Conservation (phyloP, 2,329 filamentous ascomycete genomes). For the Botrytis sinoallii region DNA sequence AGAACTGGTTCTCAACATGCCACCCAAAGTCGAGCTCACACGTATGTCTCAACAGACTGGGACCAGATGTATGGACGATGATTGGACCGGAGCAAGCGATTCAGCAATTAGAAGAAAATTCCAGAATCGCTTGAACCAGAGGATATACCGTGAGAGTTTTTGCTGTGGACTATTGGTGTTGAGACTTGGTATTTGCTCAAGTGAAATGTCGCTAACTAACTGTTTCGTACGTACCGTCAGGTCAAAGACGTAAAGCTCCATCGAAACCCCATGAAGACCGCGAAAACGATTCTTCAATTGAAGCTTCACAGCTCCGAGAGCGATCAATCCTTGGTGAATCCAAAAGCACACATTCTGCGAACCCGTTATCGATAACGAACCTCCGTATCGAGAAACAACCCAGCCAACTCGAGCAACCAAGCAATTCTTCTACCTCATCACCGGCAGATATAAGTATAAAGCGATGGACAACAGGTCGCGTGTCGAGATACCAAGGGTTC, state of each 20-base stretch:
- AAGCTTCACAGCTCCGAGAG: neutral
- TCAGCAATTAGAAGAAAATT: slow-evolving; percentile 42
- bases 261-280: neutral
- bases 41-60: slow-evolving; percentile 24
- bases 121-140: slow-evolving; percentile 47
- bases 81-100: slow-evolving; percentile 47
- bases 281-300: neutral
- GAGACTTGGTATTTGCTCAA: neutral
- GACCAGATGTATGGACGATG: slow-evolving; percentile 42
- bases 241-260: neutral
- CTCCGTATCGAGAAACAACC: neutral
- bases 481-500: neutral
- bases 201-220: slow-evolving; percentile 9
- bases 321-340: neutral
- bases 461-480: neutral
- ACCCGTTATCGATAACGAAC: neutral
- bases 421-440: neutral
- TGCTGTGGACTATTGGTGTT: neutral
- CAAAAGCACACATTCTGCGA: neutral
- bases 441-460: neutral
- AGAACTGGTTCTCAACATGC: neutral
- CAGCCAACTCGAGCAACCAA: neutral
- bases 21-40: neutral
- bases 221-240: neutral
- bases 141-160: slow-evolving; percentile 43